phyloP scores from a whole-genome alignment of 129 eudicot species.

The Helichrysum umbraculigerum region DNA sequence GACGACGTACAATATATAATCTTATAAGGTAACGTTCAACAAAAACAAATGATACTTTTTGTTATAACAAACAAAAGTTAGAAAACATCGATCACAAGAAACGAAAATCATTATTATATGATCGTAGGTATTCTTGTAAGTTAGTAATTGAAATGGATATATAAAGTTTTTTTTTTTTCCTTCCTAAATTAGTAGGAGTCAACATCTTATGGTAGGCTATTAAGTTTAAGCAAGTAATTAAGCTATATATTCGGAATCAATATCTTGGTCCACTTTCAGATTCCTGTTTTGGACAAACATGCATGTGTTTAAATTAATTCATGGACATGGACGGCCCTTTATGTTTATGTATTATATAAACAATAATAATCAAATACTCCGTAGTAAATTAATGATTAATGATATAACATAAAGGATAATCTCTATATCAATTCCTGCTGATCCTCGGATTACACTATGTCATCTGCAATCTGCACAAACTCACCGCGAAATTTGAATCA shows the following conservation, averaged over 20 bases:
- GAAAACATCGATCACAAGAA: no score
- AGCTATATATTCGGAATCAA: neutral
- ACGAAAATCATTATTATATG: neutral
- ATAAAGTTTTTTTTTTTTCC: neutral
- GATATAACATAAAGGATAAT: no score
- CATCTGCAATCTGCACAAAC: neutral
- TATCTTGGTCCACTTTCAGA: neutral
- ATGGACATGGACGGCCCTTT: neutral
- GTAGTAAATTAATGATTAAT: no score
- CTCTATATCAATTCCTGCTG: constrained; percentile 7
- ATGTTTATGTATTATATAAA: no score
- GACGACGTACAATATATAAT: neutral
- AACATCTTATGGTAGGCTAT: neutral
- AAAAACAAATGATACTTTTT: no score
- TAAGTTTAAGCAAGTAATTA: no score
- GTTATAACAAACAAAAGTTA: no score
- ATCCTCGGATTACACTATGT: constrained; percentile 15
- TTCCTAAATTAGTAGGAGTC: no score
- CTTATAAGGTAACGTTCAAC: no score
- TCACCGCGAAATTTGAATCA: constrained; percentile 14
- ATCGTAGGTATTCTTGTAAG: neutral
- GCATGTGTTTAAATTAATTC: neutral
- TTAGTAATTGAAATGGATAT: neutral
- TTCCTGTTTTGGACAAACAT: neutral
- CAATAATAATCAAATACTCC: no score